These are phyloP conservation scores for Hyaloscypha finlandica DNA, from an alignment of 495 filamentous ascomycete species.

Conservation along the genomic window DNA sequence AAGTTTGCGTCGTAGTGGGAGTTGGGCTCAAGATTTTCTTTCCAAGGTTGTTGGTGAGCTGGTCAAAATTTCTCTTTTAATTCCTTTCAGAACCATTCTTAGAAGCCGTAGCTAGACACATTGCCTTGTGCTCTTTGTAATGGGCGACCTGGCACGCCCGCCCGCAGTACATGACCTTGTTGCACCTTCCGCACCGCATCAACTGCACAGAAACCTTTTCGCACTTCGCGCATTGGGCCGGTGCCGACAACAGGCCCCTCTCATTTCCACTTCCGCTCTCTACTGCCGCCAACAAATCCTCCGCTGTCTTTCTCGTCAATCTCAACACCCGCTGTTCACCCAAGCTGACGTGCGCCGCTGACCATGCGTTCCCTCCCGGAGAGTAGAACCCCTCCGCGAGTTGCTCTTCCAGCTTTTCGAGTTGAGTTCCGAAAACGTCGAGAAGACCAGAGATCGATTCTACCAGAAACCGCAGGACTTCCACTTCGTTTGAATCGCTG, in stretches of 20 bases:
- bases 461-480: slow-evolving; percentile 8
- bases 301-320: slow-evolving; percentile 5
- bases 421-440: slow-evolving; percentile 3
- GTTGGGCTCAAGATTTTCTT: no score
- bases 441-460: slow-evolving; percentile 7
- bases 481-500: slow-evolving; percentile 4
- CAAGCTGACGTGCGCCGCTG: slow-evolving; percentile 7
- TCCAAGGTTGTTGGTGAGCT: no score
- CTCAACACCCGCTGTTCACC: slow-evolving; percentile 10
- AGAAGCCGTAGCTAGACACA: slow-evolving; percentile 3
- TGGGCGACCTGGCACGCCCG: slow-evolving; percentile 8
- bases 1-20: no score
- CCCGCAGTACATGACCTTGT: slow-evolving; percentile 5
- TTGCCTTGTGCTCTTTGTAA: slow-evolving; percentile 7
- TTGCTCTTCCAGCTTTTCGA: slow-evolving; percentile 3
- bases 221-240: slow-evolving; percentile 5
- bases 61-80: no score
- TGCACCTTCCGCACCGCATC: slow-evolving; percentile 6
- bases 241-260: slow-evolving; percentile 1
- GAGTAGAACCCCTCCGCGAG: slow-evolving; percentile 4
- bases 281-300: slow-evolving; percentile 7
- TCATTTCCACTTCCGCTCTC: slow-evolving; percentile 3
- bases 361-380: slow-evolving; percentile 8
- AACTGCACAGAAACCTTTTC: slow-evolving; percentile 8
- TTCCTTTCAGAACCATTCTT: no score